Percentiles rank a stretch among this genome's conserved stretches.
phyloP scores from a whole-genome alignment of 1,284 basidiomycete genomes.

The Gomphus sp. region DNA sequence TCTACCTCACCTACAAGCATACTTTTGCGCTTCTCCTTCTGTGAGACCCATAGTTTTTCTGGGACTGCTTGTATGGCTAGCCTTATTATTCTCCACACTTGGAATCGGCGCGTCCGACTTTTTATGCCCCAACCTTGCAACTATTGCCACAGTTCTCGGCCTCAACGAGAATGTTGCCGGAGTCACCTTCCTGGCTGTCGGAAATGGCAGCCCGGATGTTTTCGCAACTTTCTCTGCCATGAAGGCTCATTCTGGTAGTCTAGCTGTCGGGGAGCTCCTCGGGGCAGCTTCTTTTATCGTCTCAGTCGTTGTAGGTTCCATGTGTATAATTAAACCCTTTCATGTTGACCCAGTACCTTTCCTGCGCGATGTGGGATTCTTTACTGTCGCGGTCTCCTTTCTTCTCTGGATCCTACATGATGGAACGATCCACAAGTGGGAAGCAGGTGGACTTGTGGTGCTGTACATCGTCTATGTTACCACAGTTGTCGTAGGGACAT shows the following conservation, averaged over 20 bases:
- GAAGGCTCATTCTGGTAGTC: conserved; percentile 73
- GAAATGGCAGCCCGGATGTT: conserved; percentile 88
- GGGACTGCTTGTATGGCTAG: conserved; percentile 64
- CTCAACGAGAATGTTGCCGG: conserved; percentile 87
- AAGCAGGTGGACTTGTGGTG: conserved; percentile 65
- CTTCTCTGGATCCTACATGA: conserved; percentile 78
- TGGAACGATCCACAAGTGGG: conserved; percentile 62
- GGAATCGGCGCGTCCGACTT: conserved; percentile 93
- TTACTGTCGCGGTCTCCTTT: conserved; percentile 68
- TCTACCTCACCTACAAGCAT: conserved; percentile 56
- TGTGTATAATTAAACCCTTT: conserved; percentile 94
- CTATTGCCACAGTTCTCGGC: conserved; percentile 73
- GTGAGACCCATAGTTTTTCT: conserved; percentile 50
- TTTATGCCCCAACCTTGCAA: conserved; percentile 89
- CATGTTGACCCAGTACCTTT: conserved; percentile 75
- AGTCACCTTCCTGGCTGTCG: conserved; percentile 89
- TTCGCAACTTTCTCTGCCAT: conserved; percentile 95
- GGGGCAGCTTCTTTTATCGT: conserved; percentile 96
- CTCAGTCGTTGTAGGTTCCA: conserved; percentile 90
- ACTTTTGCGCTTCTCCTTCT: conserved; percentile 53
- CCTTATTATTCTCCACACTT: conserved; percentile 81
- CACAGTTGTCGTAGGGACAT: conserved; percentile 69
- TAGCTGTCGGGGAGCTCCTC: conserved; percentile 91
- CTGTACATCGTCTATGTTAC: conserved; percentile 77
- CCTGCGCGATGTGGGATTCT: conserved; percentile 90